Percentiles rank a stretch among this genome's conserved stretches.
These are phyloP conservation scores for Xylaria acuta DNA, from an alignment of 495 filamentous ascomycete genomes.

Conservation along the genomic window DNA sequence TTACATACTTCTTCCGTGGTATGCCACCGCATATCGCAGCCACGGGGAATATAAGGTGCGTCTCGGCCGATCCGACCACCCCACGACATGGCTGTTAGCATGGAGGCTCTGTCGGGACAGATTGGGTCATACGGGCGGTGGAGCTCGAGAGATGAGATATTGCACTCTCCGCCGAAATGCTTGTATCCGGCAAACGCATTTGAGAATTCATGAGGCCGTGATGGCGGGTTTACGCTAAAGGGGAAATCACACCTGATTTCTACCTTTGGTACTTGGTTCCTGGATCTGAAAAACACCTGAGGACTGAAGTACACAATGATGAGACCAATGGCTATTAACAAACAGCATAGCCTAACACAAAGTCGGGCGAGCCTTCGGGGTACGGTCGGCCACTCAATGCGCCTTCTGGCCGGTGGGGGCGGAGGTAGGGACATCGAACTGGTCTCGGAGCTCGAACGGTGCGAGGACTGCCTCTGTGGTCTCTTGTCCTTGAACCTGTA, in stretches of 20 bases:
- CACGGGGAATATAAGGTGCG: constrained; percentile 56
- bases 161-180: constrained; percentile 44
- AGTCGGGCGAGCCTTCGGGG: constrained; percentile 25
- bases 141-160: constrained; percentile 57
- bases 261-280: neutral
- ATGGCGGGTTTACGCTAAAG: constrained; percentile 14
- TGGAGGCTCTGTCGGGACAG: constrained; percentile 46
- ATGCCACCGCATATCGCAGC: constrained; percentile 60
- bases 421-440: constrained; percentile 4
- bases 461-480: constrained; percentile 18
- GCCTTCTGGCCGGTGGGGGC: neutral
- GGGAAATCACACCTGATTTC: constrained; percentile 22
- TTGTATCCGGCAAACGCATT: constrained; percentile 35
- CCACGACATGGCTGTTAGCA: constrained; percentile 58
- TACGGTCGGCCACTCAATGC: constrained; percentile 6
- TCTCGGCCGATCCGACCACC: constrained; percentile 58
- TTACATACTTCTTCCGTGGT: constrained; percentile 58
- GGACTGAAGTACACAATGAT: constrained; percentile 6
- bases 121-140: constrained; percentile 53
- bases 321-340: neutral
- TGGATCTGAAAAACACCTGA: neutral
- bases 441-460: constrained; percentile 20
- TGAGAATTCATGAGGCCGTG: constrained; percentile 27
- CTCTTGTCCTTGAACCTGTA: constrained; percentile 30
- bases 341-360: neutral